Conservation (phyloP, 108 stramenopile genomes). For the Cyclotella sp. region DNA sequence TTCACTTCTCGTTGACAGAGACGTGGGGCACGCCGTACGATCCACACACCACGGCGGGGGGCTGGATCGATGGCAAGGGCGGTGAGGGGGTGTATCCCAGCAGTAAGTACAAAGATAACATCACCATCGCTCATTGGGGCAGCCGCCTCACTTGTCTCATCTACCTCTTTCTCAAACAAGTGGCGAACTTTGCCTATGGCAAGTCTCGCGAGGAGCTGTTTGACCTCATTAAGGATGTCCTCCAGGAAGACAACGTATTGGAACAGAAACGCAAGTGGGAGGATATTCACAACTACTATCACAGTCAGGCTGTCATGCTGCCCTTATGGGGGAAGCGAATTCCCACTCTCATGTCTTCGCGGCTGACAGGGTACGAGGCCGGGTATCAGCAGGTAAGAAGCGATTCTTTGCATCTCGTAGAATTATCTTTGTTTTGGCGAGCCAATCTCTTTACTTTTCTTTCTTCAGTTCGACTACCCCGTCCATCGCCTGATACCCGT, state of each 20-base stretch:
- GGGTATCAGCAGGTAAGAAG: too few species aligned
- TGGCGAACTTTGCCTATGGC: not conserved
- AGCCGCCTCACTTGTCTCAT: not conserved
- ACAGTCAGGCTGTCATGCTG: slow-evolving; percentile 55
- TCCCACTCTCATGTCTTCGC: slow-evolving; percentile 54
- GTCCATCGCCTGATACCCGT: slow-evolving; percentile 50
- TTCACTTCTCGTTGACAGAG: slow-evolving; percentile 58
- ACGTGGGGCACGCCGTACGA: slow-evolving; percentile 71
- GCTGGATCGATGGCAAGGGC: slow-evolving; percentile 49
- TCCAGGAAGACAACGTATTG: slow-evolving; percentile 23
- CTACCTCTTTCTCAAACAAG: not conserved
- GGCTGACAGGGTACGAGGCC: slow-evolving; percentile 52
- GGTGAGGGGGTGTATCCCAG: not conserved
- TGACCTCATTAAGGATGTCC: slow-evolving; percentile 22
- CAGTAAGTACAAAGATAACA: too few species aligned
- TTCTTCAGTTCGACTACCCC: slow-evolving; percentile 74
- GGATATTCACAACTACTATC: slow-evolving; percentile 49
- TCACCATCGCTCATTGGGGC: too few species aligned
- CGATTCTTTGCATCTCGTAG: too few species aligned
- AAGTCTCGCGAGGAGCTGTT: not conserved
- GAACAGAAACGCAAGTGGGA: slow-evolving; percentile 39
- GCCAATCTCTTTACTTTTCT: too few species aligned
- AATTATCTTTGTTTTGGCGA: too few species aligned
- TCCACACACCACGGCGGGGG: slow-evolving; percentile 52
- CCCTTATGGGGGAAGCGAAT: slow-evolving; percentile 62